Evolutionary conservation across 192 early-diverging fungal species (phyloP).

Genomic region (Entomortierella parvispora): DNA sequence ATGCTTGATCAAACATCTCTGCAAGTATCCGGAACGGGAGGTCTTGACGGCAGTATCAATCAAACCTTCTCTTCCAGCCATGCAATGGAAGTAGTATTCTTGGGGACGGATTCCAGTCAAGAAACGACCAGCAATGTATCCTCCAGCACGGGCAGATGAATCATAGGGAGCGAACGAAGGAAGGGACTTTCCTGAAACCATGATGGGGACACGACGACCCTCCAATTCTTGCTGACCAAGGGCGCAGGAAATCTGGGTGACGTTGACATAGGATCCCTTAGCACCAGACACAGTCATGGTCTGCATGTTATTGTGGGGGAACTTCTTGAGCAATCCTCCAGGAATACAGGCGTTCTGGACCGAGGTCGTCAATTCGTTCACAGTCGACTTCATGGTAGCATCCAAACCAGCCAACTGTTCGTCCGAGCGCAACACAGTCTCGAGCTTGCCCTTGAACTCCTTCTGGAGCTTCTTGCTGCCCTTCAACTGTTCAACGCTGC

Average conservation of each 20-base stretch:
- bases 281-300: constrained; percentile 99
- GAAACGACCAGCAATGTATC: constrained; percentile 97
- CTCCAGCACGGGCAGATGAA: constrained; percentile 89
- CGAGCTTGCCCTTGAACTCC: constrained; percentile 80
- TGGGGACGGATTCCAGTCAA: constrained; percentile 98
- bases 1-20: constrained; percentile 99
- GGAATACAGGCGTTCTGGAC: constrained; percentile 79
- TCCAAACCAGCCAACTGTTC: too few relatives aligned
- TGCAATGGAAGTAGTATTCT: constrained; percentile 92
- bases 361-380: constrained; percentile 83
- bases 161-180: constrained; percentile 95
- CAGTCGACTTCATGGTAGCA: constrained; percentile 78
- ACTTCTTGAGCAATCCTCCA: constrained; percentile 73
- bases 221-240: constrained; percentile 99
- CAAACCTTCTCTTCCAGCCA: constrained; percentile 99
- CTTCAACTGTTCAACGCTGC: constrained; percentile 28
- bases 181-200: constrained; percentile 77
- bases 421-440: constrained; percentile 82
- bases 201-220: constrained; percentile 40
- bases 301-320: constrained; percentile 99
- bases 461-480: constrained; percentile 33
- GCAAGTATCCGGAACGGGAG: constrained; percentile 97
- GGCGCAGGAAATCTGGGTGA: constrained; percentile 96
- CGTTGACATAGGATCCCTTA: constrained; percentile 96
- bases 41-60: constrained; percentile 99